Percentiles rank a stretch among this genome's conserved stretches.
These are phyloP conservation scores for Coelastrella sp. DNA, from an alignment of 139 green algal genomes.

Conservation along the genomic window DNA sequence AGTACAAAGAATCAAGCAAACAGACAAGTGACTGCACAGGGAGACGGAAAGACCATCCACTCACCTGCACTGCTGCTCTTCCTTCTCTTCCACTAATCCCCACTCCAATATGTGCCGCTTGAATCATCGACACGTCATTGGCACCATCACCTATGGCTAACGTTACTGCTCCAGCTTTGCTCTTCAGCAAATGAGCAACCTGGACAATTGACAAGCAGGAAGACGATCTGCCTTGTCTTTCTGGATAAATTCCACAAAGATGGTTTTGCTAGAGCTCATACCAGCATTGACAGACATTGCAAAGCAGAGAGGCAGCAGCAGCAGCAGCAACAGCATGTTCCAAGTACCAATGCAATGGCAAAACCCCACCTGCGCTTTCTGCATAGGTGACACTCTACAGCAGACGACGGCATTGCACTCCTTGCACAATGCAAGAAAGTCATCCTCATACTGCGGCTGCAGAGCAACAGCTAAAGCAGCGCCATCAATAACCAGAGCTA, in stretches of 20 bases:
- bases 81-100: constrained; percentile 95
- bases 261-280: too few species aligned
- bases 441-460: constrained; percentile 47
- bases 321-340: too few species aligned
- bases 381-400: constrained; percentile 73
- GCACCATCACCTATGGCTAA: constrained; percentile 84
- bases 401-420: constrained; percentile 75
- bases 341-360: too few species aligned
- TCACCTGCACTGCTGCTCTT: constrained; percentile 88
- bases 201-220: neutral
- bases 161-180: constrained; percentile 59
- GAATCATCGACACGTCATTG: constrained; percentile 96
- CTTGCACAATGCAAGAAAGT: constrained; percentile 59
- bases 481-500: constrained; percentile 47
- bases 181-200: constrained; percentile 42
- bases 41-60: neutral
- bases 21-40: neutral
- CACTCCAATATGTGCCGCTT: constrained; percentile 93
- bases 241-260: too few species aligned
- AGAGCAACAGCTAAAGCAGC: constrained; percentile 34
- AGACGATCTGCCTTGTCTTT: too few species aligned
- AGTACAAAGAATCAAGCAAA: too few species aligned
- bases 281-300: too few species aligned
- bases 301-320: too few species aligned
- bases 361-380: constrained; percentile 75